A percentile compares a stretch with the other conserved stretches of the same genome.
phyloP scores from a whole-genome alignment of 805 yeast species.

The Candida glaebosa region DNA sequence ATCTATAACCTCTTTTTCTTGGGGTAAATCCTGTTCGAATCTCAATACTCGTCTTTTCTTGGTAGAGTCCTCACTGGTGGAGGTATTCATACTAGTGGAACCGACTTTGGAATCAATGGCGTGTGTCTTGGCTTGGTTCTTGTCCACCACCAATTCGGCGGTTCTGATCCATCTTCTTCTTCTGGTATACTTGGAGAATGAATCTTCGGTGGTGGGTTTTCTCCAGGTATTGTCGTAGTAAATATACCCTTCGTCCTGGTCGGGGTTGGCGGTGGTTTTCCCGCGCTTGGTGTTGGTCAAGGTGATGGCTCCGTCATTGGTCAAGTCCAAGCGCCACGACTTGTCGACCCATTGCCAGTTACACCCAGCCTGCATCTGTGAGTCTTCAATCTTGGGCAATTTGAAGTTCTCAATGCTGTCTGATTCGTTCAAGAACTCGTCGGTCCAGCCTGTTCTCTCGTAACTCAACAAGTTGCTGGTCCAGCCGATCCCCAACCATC shows the following conservation, averaged over 20 bases:
- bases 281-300: slow-evolving; percentile 56
- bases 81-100: slow-evolving; percentile 4
- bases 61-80: slow-evolving; percentile 5
- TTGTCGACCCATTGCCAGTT: slow-evolving; percentile 94
- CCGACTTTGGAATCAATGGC: slow-evolving; percentile 1
- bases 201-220: slow-evolving; percentile 81
- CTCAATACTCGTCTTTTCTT: slow-evolving; percentile 40
- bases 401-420: slow-evolving; percentile 73
- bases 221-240: slow-evolving; percentile 95
- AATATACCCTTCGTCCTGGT: slow-evolving; percentile 78
- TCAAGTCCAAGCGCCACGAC: slow-evolving; percentile 85
- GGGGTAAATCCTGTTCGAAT: slow-evolving; percentile 18
- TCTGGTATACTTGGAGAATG: slow-evolving; percentile 87
- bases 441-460: slow-evolving; percentile 97
- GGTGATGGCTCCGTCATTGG: slow-evolving; percentile 83
- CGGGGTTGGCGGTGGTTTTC: slow-evolving; percentile 65
- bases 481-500: slow-evolving; percentile 99
- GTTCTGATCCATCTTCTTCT: slow-evolving; percentile 95
- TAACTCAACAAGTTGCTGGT: slow-evolving; percentile 85
- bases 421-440: slow-evolving; percentile 86
- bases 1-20: not conserved
- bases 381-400: slow-evolving; percentile 66
- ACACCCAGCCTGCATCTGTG: slow-evolving; percentile 55
- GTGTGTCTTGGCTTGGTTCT: not conserved
- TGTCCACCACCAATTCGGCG: slow-evolving; percentile 66